These are phyloP conservation scores for Logfia minima DNA, from an alignment of 129 eudicot genomes.

Conservation along the genomic window DNA sequence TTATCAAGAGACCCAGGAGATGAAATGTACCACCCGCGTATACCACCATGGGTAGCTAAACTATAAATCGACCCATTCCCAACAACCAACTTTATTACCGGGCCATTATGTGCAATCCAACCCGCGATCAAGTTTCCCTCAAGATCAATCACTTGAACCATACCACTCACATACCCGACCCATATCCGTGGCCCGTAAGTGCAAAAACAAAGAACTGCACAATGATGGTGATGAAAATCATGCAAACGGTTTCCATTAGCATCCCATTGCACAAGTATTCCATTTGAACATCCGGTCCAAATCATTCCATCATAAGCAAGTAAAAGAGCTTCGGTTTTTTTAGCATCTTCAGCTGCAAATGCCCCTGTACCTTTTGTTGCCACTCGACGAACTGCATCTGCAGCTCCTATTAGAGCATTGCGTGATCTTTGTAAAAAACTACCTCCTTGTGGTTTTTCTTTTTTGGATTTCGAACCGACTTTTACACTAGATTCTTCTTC, in stretches of 20 bases:
- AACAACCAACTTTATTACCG: conserved; percentile 73
- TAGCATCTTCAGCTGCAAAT: conserved; percentile 65
- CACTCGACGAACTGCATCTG: conserved; percentile 97
- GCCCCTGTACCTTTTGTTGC: conserved; percentile 89
- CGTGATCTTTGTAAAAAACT: conserved; percentile 87
- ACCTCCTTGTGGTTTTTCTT: conserved; percentile 74
- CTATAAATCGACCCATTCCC: conserved; percentile 69
- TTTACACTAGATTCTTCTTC: conserved; percentile 85
- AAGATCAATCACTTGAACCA: conserved; percentile 77
- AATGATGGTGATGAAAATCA: conserved; percentile 74
- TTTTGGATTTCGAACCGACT: conserved; percentile 61
- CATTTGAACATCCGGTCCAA: conserved; percentile 92
- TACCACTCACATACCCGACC: conserved; percentile 91
- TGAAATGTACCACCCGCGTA: conserved; percentile 85
- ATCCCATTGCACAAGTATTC: conserved; percentile 88
- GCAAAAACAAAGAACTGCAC: conserved; percentile 83
- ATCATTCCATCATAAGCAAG: conserved; percentile 79
- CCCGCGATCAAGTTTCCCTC: conserved; percentile 76
- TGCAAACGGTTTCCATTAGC: conserved; percentile 79
- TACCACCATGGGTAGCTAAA: conserved; percentile 97
- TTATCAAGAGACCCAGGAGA: conserved; percentile 90
- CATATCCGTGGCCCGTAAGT: conserved; percentile 72
- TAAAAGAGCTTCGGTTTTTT: conserved; percentile 85
- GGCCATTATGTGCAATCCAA: conserved; percentile 91
- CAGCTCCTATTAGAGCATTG: conserved; percentile 93